Conservation (phyloP, 805 yeast species). For the Myxozyma neotropica region DNA sequence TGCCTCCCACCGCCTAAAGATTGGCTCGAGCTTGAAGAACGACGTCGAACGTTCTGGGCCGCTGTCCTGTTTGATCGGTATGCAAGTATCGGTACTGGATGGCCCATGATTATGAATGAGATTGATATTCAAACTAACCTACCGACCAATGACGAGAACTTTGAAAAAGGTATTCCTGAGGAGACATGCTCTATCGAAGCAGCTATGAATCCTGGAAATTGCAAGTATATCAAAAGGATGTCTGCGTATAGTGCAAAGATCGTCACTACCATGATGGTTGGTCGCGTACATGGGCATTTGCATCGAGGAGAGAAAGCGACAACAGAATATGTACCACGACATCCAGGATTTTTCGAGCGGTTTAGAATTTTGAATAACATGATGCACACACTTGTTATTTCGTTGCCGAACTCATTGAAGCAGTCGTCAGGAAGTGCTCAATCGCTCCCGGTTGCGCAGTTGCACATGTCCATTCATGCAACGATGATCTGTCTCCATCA, state of each 20-base stretch:
- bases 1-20: conserved; percentile 28
- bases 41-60: conserved; percentile 41
- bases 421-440: conserved; percentile 7
- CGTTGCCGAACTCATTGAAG: conserved; percentile 16
- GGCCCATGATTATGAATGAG: conserved; percentile 36
- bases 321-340: conserved; percentile 2
- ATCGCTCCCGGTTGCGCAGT: conserved; percentile 11
- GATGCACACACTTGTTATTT: conserved; percentile 9
- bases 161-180: conserved; percentile 14
- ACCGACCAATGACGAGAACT: conserved; percentile 37
- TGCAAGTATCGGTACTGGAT: conserved; percentile 38
- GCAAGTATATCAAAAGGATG: conserved; percentile 1
- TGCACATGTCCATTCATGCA: conserved; percentile 21
- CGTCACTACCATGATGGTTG: conserved; percentile 15
- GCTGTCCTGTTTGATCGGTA: conserved; percentile 35
- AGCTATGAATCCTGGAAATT: conserved; percentile 3
- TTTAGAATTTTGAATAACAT: conserved; percentile 9
- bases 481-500: conserved; percentile 28
- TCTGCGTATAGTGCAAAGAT: conserved; percentile 15
- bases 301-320: conserved; percentile 21
- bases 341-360: conserved; percentile 18
- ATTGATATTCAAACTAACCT: conserved; percentile 35
- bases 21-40: conserved; percentile 37
- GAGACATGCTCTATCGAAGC: conserved; percentile 3
- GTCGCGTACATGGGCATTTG: conserved; percentile 21